These are phyloP conservation scores for Raphanus sativus DNA, from an alignment of 345 rosid species.

Conservation along the genomic window DNA sequence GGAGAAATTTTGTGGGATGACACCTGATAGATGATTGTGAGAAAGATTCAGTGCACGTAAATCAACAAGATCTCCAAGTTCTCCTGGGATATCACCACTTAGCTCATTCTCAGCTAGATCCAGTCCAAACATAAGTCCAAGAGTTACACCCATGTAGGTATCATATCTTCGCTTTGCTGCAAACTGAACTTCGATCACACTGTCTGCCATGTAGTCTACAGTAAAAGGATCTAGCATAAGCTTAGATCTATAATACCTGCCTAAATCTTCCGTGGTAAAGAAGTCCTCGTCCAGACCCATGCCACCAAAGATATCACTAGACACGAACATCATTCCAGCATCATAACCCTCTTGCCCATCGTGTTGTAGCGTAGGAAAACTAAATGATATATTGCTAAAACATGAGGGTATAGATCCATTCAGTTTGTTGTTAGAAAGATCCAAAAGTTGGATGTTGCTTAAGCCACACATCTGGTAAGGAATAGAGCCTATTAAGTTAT, in stretches of 20 bases:
- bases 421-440: not conserved
- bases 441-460: not conserved
- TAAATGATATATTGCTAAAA: not conserved
- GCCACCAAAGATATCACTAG: not conserved
- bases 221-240: not conserved
- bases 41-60: conserved; percentile 4
- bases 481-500: not conserved
- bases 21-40: not conserved
- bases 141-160: not conserved
- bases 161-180: not conserved
- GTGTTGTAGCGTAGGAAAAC: not conserved
- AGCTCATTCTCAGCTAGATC: not conserved
- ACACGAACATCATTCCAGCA: not conserved
- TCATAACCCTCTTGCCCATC: not conserved
- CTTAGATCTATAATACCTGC: not conserved
- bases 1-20: not conserved
- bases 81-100: not conserved
- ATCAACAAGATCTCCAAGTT: not conserved
- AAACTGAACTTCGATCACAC: not conserved
- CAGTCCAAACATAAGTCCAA: not conserved
- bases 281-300: not conserved
- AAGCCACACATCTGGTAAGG: not conserved
- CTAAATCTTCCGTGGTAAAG: not conserved
- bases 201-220: not conserved
- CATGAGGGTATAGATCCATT: not conserved